Percentiles rank a stretch among this genome's conserved stretches.
Evolutionary conservation across 1,139 yeast species (phyloP).

Genomic region (Pneumocystis wakefieldiae): DNA sequence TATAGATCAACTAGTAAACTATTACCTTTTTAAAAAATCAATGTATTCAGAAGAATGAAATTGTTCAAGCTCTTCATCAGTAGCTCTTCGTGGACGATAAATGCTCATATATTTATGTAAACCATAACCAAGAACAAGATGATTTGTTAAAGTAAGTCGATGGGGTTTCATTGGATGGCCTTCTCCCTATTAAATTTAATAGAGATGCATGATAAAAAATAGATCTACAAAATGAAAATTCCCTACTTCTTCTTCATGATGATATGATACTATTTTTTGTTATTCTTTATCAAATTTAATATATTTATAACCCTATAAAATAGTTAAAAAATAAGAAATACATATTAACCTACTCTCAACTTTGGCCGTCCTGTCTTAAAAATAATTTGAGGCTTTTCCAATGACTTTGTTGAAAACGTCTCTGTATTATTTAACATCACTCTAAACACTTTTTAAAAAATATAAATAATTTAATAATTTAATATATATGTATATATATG

Average conservation of each 20-base stretch:
- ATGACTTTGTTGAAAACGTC: background rate
- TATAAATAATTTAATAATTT: background rate
- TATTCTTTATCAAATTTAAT: background rate
- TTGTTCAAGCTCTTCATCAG: conserved; percentile 56
- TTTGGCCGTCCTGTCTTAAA: background rate
- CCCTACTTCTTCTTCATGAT: conserved; percentile 59
- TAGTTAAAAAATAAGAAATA: background rate
- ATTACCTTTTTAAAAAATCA: conserved; percentile 43
- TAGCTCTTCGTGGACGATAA: conserved; percentile 68
- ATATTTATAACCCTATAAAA: background rate
- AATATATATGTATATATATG: background rate
- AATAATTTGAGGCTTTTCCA: background rate
- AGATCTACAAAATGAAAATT: conserved; percentile 43
- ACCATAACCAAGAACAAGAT: conserved; percentile 69
- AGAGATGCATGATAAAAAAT: background rate
- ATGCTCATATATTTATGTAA: conserved; percentile 82
- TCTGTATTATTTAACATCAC: background rate
- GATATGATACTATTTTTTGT: conserved; percentile 46
- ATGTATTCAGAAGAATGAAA: conserved; percentile 86
- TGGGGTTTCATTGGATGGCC: conserved; percentile 98
- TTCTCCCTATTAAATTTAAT: conserved; percentile 29
- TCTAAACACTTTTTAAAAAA: background rate
- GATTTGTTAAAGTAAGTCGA: conserved; percentile 84
- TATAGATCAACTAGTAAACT: background rate
- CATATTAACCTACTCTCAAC: background rate